Evolutionary conservation across 2,329 filamentous ascomycete species (phyloP).

Genomic region (Colletotrichum orchidophilum): DNA sequence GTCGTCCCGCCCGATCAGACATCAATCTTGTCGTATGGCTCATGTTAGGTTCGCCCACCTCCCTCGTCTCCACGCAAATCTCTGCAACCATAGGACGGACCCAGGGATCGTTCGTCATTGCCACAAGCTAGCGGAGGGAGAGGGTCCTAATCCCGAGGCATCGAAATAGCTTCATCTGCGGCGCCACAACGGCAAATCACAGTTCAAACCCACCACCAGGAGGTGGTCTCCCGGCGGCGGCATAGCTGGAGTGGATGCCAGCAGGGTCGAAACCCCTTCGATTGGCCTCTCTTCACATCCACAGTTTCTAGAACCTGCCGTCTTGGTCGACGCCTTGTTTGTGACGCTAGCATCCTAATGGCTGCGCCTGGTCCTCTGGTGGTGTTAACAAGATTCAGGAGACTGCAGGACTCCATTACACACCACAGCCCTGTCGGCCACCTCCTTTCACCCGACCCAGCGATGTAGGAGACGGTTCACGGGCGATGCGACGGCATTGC

Average conservation of each 20-base stretch:
- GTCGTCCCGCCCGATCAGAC: neutral
- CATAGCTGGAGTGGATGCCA: neutral
- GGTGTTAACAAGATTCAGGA: neutral
- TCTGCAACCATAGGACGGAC: neutral
- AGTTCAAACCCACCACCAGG: neutral
- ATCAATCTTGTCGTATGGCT: neutral
- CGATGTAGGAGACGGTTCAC: neutral
- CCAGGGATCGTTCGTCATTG: neutral
- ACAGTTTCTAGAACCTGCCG: conserved; percentile 6
- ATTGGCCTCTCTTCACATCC: neutral
- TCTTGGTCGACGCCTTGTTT: neutral
- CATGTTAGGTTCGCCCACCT: neutral
- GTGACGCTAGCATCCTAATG: neutral
- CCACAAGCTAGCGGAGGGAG: neutral
- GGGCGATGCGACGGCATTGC: neutral
- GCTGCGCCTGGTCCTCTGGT: neutral
- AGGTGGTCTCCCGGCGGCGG: neutral
- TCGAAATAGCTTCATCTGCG: neutral
- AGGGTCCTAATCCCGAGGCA: neutral
- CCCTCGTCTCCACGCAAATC: neutral
- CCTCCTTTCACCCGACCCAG: conserved; percentile 6
- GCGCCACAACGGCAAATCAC: neutral
- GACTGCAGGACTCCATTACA: neutral
- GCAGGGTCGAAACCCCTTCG: neutral
- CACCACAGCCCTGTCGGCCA: neutral